Evolutionary conservation across 1,139 yeast species (phyloP), one percentile per base, ranked within the genome.

Genomic region (Pichia sp.): DNA sequence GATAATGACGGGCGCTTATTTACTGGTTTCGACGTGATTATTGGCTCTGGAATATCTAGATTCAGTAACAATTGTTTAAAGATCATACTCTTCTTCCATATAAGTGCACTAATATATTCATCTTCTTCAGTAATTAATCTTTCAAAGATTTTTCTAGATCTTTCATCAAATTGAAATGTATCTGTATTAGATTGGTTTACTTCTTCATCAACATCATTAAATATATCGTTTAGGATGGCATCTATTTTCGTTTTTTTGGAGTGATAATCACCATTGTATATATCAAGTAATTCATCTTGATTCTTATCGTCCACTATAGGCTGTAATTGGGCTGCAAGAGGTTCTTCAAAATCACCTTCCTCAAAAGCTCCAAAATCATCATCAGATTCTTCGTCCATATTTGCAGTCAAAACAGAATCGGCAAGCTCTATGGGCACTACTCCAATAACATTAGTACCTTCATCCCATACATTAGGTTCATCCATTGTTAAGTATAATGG

Each of bases 61-160:
- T 54, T 59, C 8, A 61, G 37, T 16, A 56, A 50, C 23, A 62
- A 40, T 36, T 61, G 64, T 37, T 61, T 50, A 32, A 58, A 53
- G 20, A 61, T 55, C 12, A 55, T 39, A 22, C 64, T 60, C 26
- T 50, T 53, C 35, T 55, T 62, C 66, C 66, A 63, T 23, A 59
- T 57, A 20, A 58, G 48, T 30, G 51, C 55, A 20, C 46, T 49
- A 26, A 52, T 26, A 5, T 46, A 48, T 6, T 39, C 39, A 5
- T 61, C 59, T 16, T 56, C 58, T 33, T 58, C 57, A 3, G 51
- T 44, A 20, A 57, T 41, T 5, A 51, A 30, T 33, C 59, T 49
- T 8, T 51, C 42, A 39, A 51, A 58, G 9, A 60, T 50, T 22
- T 49, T 50, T 7, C 31, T 28, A 25, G 58, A 51, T 46, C 65